Evolutionary conservation across 208 protist genomes (phyloP), one percentile per base, ranked within the genome.

Genomic region (Leishmania turanica): DNA sequence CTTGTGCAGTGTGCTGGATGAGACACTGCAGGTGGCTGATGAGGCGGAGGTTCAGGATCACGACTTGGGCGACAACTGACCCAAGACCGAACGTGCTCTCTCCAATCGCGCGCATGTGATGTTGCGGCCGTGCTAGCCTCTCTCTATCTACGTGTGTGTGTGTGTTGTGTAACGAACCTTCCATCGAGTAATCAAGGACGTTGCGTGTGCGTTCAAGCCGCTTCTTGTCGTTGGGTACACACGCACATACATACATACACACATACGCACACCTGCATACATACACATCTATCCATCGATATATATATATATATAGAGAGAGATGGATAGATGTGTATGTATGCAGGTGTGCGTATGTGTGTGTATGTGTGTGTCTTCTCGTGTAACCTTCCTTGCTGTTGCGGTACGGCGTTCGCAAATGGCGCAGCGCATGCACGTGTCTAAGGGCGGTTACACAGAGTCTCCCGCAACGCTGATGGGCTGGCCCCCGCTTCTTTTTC

Each of bases 1-100:
- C 76, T 78, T 97, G 51, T 95, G 92, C 75, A 81, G 82, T 40
- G 53, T 95, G 17, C 73, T 97, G 9, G 93, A 97, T 78, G 95
- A 97, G 71, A 92, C 90, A 47, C 83, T 97, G 81, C 95, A 97
- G 80, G 93, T 97, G 54, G 88, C 88, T 19, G 95, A 97, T 74
- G 95, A 97, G 77, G 93, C 90, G 9, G 95, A 97, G 78, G 95
- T 97, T 82, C 81, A 89, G 49, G 95, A 97, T 70, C 80, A 88
- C 47, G 95, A 97, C 75, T 42, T 87, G 3, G 81, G 84, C 17
- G 84, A 82, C 21, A 82, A 84, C 11, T 82, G 54, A 77, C 21
- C 53, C 15, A 5, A 40, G 51, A 74, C 71, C 1, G 15, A 82
- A 68, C 69, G 65, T 47, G 54, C n/a, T 42, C 2, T 68, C n/a